Evolutionary conservation across 495 filamentous ascomycete species (phyloP).

Genomic region (Annulohypoxylon bovei): DNA sequence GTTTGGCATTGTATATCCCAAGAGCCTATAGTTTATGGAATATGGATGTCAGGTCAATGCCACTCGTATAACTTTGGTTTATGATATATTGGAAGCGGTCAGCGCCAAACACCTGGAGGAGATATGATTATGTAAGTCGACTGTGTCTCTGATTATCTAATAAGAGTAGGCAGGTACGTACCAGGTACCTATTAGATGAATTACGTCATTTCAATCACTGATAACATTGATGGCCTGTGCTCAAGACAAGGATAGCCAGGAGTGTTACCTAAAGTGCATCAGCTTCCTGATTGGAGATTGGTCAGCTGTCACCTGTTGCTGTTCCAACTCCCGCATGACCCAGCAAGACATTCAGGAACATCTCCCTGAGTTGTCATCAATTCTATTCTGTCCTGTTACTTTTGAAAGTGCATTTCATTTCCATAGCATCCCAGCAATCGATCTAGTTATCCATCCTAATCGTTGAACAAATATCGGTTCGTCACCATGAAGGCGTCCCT

Average conservation of each 20-base stretch:
- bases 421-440: constrained; percentile 3
- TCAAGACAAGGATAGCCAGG: constrained; percentile 16
- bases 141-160: too few relatives aligned
- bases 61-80: too few relatives aligned
- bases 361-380: background rate
- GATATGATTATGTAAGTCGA: background rate
- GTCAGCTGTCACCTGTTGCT: constrained; percentile 27
- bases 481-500: constrained; percentile 58
- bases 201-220: constrained; percentile 28
- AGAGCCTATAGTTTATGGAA: too few relatives aligned
- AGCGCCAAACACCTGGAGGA: too few relatives aligned
- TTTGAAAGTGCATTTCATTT: background rate
- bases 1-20: too few relatives aligned
- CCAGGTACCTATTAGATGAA: background rate
- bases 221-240: constrained; percentile 16
- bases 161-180: too few relatives aligned
- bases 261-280: constrained; percentile 3
- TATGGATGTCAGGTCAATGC: background rate
- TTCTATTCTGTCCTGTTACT: background rate
- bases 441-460: background rate
- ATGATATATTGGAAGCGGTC: too few relatives aligned
- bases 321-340: constrained; percentile 17
- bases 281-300: constrained; percentile 23
- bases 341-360: constrained; percentile 6
- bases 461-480: constrained; percentile 32